Conservation (phyloP, 2,329 filamentous ascomycete genomes). For the Elsinoe australis region DNA sequence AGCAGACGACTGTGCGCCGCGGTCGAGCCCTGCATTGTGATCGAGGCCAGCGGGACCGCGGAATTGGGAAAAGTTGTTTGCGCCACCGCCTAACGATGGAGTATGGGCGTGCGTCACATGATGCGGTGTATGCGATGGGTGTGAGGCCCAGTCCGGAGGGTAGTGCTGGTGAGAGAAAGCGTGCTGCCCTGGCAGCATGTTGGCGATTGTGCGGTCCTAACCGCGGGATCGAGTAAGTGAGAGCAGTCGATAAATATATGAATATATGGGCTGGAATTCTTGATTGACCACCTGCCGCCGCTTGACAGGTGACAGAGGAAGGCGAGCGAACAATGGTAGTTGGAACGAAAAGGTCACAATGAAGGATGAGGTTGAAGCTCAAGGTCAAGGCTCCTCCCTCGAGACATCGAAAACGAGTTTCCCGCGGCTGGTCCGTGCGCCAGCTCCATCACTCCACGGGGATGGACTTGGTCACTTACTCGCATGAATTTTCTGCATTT, state of each 20-base stretch:
- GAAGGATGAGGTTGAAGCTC: not conserved
- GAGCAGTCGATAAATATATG: too few species aligned
- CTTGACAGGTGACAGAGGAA: not conserved
- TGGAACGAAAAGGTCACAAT: not conserved
- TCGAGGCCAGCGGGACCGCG: slow-evolving; percentile 14
- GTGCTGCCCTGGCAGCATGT: slow-evolving; percentile 40
- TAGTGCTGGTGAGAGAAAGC: slow-evolving; percentile 54
- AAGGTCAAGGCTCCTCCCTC: not conserved
- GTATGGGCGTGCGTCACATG: slow-evolving; percentile 22
- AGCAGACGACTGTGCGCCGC: not conserved
- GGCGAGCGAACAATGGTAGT: not conserved
- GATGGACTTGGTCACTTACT: too few species aligned
- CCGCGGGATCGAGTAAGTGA: not conserved
- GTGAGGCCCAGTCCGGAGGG: slow-evolving; percentile 40
- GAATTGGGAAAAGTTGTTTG: slow-evolving; percentile 13
- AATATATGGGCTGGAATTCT: too few species aligned
- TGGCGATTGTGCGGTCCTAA: slow-evolving; percentile 5
- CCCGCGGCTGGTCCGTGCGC: not conserved
- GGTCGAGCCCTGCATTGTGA: slow-evolving; percentile 12
- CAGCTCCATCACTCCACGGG: too few species aligned
- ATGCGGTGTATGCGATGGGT: slow-evolving; percentile 29
- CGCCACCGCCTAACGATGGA: slow-evolving; percentile 36
- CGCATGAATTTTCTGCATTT: too few species aligned
- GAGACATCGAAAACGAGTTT: not conserved
- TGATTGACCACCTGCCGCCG: not conserved